These are phyloP conservation scores for Xanthoconium stramineum DNA, from an alignment of 768 basidiomycete species.

Conservation along the genomic window DNA sequence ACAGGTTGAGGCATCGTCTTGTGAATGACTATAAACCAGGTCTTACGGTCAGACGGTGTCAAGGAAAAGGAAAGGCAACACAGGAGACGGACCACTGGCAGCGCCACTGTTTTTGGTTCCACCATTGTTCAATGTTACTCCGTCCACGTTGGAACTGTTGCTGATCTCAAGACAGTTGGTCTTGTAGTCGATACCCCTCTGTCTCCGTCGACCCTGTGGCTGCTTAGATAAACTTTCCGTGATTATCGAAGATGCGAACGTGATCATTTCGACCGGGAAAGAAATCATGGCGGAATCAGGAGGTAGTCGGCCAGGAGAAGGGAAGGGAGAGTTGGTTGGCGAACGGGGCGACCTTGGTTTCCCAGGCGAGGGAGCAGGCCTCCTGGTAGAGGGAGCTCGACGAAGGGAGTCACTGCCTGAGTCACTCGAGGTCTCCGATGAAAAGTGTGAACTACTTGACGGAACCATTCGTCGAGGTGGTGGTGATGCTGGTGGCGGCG, in stretches of 20 bases:
- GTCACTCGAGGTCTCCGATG: neutral
- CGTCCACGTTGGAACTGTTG: neutral
- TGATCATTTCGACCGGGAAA: too few species aligned
- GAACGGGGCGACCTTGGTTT: neutral
- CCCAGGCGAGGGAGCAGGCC: neutral
- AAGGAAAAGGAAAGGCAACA: neutral
- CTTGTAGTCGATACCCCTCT: neutral
- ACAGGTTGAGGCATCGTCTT: neutral
- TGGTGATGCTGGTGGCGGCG: neutral
- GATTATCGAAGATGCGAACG: neutral
- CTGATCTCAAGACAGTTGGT: neutral
- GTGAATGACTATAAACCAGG: neutral
- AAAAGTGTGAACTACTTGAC: neutral
- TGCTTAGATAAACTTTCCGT: neutral
- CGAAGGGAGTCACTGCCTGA: neutral
- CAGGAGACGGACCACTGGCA: slow-evolving; percentile 9
- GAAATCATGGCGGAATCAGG: neutral
- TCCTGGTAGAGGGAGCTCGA: slow-evolving; percentile 1
- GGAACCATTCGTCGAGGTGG: neutral
- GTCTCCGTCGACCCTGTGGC: neutral
- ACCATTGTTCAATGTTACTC: slow-evolving; percentile 8
- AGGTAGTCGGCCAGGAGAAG: neutral
- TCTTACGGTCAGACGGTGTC: neutral
- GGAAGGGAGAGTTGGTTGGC: neutral
- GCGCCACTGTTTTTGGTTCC: slow-evolving; percentile 6